Percentiles rank a stretch among this genome's conserved stretches.
Conservation (phyloP, 2,329 filamentous ascomycete genomes). For the Aspergillus sp. region DNA sequence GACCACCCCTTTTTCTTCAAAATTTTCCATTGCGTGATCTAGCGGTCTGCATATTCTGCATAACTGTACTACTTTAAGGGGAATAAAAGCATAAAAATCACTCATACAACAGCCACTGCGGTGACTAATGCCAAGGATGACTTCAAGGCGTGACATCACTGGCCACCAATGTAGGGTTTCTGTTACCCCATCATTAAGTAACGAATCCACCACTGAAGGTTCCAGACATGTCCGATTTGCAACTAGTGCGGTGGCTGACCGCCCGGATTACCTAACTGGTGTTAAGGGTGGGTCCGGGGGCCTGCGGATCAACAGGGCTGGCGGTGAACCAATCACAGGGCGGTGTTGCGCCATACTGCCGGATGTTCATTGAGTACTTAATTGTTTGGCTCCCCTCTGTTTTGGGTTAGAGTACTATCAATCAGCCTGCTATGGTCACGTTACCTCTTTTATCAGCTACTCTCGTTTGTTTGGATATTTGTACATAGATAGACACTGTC, state of each 20-base stretch:
- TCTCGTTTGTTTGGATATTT: background rate
- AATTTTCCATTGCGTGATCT: background rate
- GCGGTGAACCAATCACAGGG: background rate
- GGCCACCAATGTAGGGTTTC: background rate
- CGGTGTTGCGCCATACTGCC: background rate
- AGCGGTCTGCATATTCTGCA: background rate
- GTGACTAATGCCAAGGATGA: slow-evolving; percentile 1
- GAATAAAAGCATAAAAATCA: background rate
- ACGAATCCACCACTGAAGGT: background rate
- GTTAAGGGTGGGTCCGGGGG: background rate
- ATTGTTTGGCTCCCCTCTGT: background rate
- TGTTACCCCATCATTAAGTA: background rate
- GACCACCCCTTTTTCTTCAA: too few relatives aligned
- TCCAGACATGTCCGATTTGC: too few relatives aligned
- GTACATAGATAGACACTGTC: background rate
- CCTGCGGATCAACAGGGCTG: background rate
- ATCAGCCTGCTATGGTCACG: too few relatives aligned
- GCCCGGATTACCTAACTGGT: background rate
- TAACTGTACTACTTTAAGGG: background rate
- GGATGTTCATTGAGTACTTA: background rate
- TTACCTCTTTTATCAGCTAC: background rate
- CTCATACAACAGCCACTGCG: background rate
- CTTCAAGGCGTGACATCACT: background rate
- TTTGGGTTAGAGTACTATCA: background rate
- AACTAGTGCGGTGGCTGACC: background rate